Conservation (phyloP, 495 filamentous ascomycete genomes). For the Penicillium desertorum region DNA sequence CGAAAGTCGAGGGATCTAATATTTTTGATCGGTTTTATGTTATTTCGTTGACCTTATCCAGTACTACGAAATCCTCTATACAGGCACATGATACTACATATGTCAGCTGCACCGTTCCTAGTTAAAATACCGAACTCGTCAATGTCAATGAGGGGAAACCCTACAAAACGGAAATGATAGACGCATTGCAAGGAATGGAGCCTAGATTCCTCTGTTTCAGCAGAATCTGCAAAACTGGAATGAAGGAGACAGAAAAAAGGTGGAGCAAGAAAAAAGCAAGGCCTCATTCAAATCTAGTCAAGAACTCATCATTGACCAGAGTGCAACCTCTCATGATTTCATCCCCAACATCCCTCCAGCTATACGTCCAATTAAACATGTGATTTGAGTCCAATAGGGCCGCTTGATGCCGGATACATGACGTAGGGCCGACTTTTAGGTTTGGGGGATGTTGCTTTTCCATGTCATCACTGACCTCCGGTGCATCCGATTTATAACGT, state of each 20-base stretch:
- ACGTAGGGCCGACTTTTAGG: slow-evolving; percentile 31
- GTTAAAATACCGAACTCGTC: not conserved
- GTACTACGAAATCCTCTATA: too few relatives aligned
- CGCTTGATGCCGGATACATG: slow-evolving; percentile 35
- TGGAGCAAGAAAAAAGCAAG: not conserved
- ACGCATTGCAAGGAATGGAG: too few relatives aligned
- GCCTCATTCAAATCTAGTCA: not conserved
- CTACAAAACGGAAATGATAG: too few relatives aligned
- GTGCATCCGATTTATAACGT: slow-evolving; percentile 35
- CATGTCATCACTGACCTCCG: slow-evolving; percentile 38
- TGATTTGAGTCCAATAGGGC: slow-evolving; percentile 5
- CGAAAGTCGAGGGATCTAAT: slow-evolving; percentile 30
- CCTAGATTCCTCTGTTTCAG: not conserved
- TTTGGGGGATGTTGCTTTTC: slow-evolving; percentile 12
- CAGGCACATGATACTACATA: too few relatives aligned
- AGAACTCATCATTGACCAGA: slow-evolving; percentile 20
- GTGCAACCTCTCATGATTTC: slow-evolving; percentile 10
- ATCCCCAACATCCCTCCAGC: slow-evolving; percentile 4
- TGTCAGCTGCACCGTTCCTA: not conserved
- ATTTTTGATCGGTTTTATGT: too few relatives aligned
- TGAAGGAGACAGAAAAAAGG: not conserved
- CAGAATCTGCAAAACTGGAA: not conserved
- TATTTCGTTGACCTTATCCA: too few relatives aligned
- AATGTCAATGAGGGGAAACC: not conserved
- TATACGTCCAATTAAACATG: not conserved